Evolutionary conservation across 2,329 filamentous ascomycete species (phyloP).

Genomic region (Pseudophaeomoniella oleicola): DNA sequence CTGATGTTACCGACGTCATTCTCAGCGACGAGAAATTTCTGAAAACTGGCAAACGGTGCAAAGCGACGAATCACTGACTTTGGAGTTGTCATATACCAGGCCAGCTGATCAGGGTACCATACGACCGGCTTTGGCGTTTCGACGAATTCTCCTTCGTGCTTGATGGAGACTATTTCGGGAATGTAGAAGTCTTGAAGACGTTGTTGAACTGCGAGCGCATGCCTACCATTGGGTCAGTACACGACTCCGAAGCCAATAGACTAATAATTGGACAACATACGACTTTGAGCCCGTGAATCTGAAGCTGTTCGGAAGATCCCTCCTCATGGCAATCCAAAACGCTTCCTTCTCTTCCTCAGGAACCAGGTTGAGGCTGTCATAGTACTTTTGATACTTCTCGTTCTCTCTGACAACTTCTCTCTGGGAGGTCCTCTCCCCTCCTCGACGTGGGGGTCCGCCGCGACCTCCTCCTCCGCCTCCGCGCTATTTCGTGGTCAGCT

Average conservation of each 20-base stretch:
- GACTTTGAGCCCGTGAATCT: conserved; percentile 92
- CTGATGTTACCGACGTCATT: conserved; percentile 95
- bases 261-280: conserved; percentile 31
- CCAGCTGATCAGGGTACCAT: conserved; percentile 91
- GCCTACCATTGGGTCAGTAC: too few species aligned
- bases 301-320: conserved; percentile 92
- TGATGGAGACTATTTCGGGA: conserved; percentile 73
- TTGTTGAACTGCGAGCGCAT: conserved; percentile 83
- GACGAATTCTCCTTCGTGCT: conserved; percentile 69
- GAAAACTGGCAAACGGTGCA: conserved; percentile 84
- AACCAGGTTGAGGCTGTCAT: conserved; percentile 63
- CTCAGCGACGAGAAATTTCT: conserved; percentile 95
- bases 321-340: conserved; percentile 73
- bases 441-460: conserved; percentile 13
- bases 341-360: conserved; percentile 60
- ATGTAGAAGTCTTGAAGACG: conserved; percentile 80
- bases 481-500: conserved; percentile 9
- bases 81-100: conserved; percentile 95
- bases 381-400: conserved; percentile 72
- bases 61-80: conserved; percentile 93
- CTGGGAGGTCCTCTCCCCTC: conserved; percentile 30
- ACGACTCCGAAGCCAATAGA: too few species aligned
- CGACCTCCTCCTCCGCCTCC: conserved; percentile 27
- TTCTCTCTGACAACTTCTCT: conserved; percentile 62
- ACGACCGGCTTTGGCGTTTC: conserved; percentile 67